These are phyloP conservation scores for Colletotrichum kahawae DNA, from an alignment of 2,329 filamentous ascomycete genomes.

Conservation along the genomic window DNA sequence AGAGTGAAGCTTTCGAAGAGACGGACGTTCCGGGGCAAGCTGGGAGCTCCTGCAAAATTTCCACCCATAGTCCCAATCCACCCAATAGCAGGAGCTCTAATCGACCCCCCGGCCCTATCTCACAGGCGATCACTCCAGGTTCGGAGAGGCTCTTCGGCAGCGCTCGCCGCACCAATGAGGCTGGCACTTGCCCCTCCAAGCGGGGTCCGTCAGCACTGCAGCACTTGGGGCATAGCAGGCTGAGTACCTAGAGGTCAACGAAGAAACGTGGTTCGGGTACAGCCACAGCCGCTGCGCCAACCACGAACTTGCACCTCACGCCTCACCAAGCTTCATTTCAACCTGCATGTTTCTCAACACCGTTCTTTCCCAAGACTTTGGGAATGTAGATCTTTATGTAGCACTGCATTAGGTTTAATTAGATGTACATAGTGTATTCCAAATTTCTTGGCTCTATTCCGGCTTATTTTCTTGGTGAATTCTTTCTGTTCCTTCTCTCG, in stretches of 20 bases:
- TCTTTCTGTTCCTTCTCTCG: neutral
- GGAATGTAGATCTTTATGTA: neutral
- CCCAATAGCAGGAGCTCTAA: slow-evolving; percentile 13
- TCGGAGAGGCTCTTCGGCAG: slow-evolving; percentile 14
- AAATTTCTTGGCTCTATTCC: neutral
- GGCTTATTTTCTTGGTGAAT: neutral
- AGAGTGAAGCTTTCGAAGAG: neutral
- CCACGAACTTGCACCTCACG: neutral
- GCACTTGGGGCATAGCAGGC: neutral
- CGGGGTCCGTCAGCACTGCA: neutral
- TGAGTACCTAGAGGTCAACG: neutral
- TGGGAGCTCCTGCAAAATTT: slow-evolving; percentile 21
- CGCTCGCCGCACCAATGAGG: slow-evolving; percentile 9
- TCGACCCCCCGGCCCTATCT: neutral
- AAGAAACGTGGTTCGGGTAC: slow-evolving; percentile 6
- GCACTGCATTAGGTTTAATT: neutral
- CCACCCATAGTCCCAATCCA: slow-evolving; percentile 3
- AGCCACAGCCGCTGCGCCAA: slow-evolving; percentile 8
- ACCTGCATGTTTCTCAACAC: slow-evolving; percentile 5
- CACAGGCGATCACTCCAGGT: slow-evolving; percentile 1
- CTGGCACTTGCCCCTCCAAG: neutral
- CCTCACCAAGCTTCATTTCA: neutral
- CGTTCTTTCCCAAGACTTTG: slow-evolving; percentile 1
- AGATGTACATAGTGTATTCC: neutral
- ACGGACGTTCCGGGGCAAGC: slow-evolving; percentile 13